A percentile compares a stretch with the other conserved stretches of the same genome.
phyloP scores from a whole-genome alignment of 768 basidiomycete species.

The Melanogaster broomeanus region DNA sequence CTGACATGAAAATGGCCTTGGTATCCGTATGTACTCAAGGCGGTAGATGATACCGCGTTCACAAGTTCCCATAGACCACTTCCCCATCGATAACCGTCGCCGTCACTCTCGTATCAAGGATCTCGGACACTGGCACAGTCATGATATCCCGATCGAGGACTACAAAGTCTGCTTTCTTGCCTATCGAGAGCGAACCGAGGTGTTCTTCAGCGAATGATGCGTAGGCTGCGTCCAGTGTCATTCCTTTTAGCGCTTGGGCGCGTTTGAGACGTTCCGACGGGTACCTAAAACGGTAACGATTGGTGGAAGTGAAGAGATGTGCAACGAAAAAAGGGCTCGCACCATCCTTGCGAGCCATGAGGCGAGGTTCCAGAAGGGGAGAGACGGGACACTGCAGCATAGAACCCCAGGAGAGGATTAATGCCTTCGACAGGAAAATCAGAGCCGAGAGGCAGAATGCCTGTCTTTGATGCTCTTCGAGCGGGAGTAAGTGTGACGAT shows the following conservation, averaged over 20 bases:
- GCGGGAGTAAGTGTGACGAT: not conserved
- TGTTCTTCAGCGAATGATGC: slow-evolving; percentile 76
- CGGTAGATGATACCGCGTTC: not conserved
- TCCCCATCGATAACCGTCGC: slow-evolving; percentile 79
- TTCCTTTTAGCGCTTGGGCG: slow-evolving; percentile 81
- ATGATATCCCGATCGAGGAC: slow-evolving; percentile 82
- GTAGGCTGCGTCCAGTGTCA: slow-evolving; percentile 89
- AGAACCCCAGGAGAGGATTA: slow-evolving; percentile 87
- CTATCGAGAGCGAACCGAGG: slow-evolving; percentile 70
- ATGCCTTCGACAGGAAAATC: slow-evolving; percentile 95
- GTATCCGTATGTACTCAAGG: not conserved
- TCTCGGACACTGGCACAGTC: slow-evolving; percentile 57
- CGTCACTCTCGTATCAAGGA: slow-evolving; percentile 63
- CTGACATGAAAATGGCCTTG: not conserved
- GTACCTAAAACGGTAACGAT: slow-evolving; percentile 53
- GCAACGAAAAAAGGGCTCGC: slow-evolving; percentile 16
- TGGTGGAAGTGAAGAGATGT: not conserved
- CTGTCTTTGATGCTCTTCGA: slow-evolving; percentile 50
- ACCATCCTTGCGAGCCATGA: slow-evolving; percentile 86
- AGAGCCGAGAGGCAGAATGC: slow-evolving; percentile 78
- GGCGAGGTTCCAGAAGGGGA: slow-evolving; percentile 73
- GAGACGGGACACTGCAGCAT: slow-evolving; percentile 82
- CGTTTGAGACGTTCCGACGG: slow-evolving; percentile 75
- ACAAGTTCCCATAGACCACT: slow-evolving; percentile 56
- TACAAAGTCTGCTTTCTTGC: slow-evolving; percentile 89